Base-by-base conservation (phyloP, 2,329 filamentous ascomycete genomes). In the Zasmidium angulare region DNA sequence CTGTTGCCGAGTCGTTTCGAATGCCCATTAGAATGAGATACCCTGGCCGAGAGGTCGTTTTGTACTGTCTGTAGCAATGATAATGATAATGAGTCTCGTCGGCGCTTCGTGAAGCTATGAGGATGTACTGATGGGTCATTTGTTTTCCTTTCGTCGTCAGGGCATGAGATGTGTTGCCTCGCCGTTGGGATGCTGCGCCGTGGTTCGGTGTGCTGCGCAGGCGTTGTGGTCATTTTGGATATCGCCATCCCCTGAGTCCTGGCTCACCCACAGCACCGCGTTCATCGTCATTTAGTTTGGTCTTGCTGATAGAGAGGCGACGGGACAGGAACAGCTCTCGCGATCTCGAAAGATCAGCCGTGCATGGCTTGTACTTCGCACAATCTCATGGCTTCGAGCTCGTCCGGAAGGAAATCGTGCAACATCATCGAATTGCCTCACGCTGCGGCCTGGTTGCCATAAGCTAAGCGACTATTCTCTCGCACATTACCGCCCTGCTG, bases 401-500 rank as follows among this genome's bases (percentile, higher is more conserved):
- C n/a, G n/a, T n/a, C n/a, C n/a, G n/a, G n/a, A n/a, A n/a, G n/a
- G n/a, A n/a, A n/a, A n/a, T n/a, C n/a, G n/a, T n/a, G 26, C 26
- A 29, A 29, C 26, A 29, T 4, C 4, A 29, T 6, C 26, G 26
- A 29, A 29, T 29, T n/a, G 9, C 55, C 56, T 64, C 50, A 59
- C 40, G 54, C 62, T 20, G 62, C 56, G 22, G 47, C 29, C 21
- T 53, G 29, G 50, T 43, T 58, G 11, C 21, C 26, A 46, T 60
- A 60, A 0, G 19, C 47, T 36, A 62, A 46, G n/a, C 54, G 55
- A 36, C 48, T 57, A 23, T 54, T 46, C 19, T 54, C 36, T 51
- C 54, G 47, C 23, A 49, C 50, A 14, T 56, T 23, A n/a, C 65
- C 59, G n/a, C 59, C 63, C 1, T 23, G 20, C 22, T 64, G 46